Base-by-base conservation (phyloP, 2,329 filamentous ascomycete species). In the Phoma sp. region DNA sequence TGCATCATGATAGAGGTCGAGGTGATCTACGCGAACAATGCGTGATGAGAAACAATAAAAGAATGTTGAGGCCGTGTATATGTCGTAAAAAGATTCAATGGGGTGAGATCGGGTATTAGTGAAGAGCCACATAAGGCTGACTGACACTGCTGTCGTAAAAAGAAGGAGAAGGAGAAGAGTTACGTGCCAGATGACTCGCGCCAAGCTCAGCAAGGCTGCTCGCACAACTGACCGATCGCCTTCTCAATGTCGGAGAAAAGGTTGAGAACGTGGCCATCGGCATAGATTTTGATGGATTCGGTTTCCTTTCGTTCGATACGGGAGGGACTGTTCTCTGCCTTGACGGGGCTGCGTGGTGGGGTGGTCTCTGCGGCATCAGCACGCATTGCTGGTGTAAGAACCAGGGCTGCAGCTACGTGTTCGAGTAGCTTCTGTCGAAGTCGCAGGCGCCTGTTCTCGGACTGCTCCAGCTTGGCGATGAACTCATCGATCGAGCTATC, bases 401-500 rank as follows among this genome's bases (percentile, higher is more conserved):
- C 67, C 10, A 77, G 67, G 2, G 89, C 88, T 13, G 89, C 90
- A 41, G 90, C 89, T 47, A 93, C 86, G 67, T 93, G 90, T 74
- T 93, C 89, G 3, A 93, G 82, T 10, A 93, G 79, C 79, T 92
- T 93, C 70, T 93, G 89, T 33, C 89, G 84, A 39, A 93, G 86
- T 6, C 88, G 82, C 13, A 86, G 87, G 36, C 89, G 86, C 66
- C 90, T 82, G 69, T 92, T 91, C 73, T 93, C 90, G 8, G 89
- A 88, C 59, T 88, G 83, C 68, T 93, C 90, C n/a, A 93, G 82
- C 76, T 93, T 93, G 63, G 77, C 80, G 43, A 90, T 86, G 87
- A 90, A 93, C 69, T 91, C 89, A 65, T 93, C 90, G 59, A 93
- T 93, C 2, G 87, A 89, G 13, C 82, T 78, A 68, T 93, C 89